Evolutionary conservation across 2,329 filamentous ascomycete species (phyloP), one percentile per base, ranked within the genome.

Genomic region (Mariannaea elegans): DNA sequence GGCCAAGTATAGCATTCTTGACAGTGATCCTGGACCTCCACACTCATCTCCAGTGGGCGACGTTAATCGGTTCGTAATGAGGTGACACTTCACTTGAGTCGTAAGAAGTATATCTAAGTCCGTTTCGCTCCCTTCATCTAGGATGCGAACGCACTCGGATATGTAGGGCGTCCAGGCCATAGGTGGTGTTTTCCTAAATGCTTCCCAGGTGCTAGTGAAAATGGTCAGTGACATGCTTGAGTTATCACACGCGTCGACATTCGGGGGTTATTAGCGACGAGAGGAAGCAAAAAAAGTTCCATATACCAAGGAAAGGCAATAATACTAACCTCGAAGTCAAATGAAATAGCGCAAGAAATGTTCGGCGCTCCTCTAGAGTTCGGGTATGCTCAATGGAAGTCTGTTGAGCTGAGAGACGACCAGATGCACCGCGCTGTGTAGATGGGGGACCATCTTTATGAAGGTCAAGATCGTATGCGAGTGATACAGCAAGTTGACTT

Each of bases 81-180:
- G 48, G n/a, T 66, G 62, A 31, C 59, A 63, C 45, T 54, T 63
- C 18, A 63, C 39, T 27, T 65, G 45, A 3, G 58, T 13, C 7
- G 47, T 45, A 7, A 65, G 21, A 0, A 64, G 27, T 7, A 49
- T 32, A 31, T 65, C 63, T 1, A 64, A 27, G 8, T 32, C 5
- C 3, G 61, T 58, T 32, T 65, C 61, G n/a, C 1, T 16, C 23
- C 54, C 36, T 1, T 72, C 66, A 3, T 49, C 14, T 1, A 88
- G 72, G 3, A 78, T 64, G 3, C 74, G 65, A 2, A 87, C 73
- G 41, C 80, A 83, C 36, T 86, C 83, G n/a, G 86, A 84, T 73
- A 87, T 78, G 42, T 84, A 79, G 2, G 80, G 65, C 1, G 80
- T 85, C 85, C 85, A 88, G 3, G 75, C 76, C 56, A 87, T 71